A percentile compares a stretch with the other conserved stretches of the same genome.
Conservation (phyloP, 202 grass and related monocot genomes). For the Brachypodium distachyon region DNA sequence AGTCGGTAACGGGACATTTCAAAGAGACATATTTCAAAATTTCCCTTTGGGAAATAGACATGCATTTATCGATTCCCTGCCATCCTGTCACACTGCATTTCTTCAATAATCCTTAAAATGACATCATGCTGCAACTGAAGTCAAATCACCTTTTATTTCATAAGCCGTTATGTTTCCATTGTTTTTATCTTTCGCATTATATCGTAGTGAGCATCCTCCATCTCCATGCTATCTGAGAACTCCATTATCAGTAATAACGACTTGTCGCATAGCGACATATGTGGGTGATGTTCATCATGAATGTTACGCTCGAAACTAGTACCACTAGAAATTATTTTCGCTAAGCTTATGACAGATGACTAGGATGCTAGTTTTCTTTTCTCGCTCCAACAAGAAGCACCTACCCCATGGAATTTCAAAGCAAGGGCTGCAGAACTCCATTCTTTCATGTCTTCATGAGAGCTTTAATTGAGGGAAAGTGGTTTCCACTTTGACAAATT, state of each 20-base stretch:
- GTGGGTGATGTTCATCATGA: neutral
- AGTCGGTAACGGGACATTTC: neutral
- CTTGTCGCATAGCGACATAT: slow-evolving; percentile 8
- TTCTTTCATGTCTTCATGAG: neutral
- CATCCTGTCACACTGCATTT: slow-evolving; percentile 2
- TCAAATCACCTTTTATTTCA: neutral
- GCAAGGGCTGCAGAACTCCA: neutral
- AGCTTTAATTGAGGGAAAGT: slow-evolving; percentile 33
- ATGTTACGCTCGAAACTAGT: neutral
- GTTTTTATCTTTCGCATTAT: neutral
- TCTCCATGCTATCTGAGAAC: neutral
- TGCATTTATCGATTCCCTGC: neutral
- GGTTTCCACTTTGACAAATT: slow-evolving; percentile 38
- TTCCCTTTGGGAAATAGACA: neutral
- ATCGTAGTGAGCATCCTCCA: neutral
- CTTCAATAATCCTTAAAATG: slow-evolving; percentile 10
- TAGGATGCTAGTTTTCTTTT: neutral
- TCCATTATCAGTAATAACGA: neutral
- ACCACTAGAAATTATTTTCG: neutral
- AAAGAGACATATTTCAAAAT: neutral
- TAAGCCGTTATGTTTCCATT: neutral
- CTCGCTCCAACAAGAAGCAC: neutral
- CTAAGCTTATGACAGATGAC: neutral
- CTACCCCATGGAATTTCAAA: neutral
- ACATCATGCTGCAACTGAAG: neutral